Percentiles rank a stretch among this genome's conserved stretches.
phyloP scores from a whole-genome alignment of 495 filamentous ascomycete genomes.

The Aspergillus conjunctus region DNA sequence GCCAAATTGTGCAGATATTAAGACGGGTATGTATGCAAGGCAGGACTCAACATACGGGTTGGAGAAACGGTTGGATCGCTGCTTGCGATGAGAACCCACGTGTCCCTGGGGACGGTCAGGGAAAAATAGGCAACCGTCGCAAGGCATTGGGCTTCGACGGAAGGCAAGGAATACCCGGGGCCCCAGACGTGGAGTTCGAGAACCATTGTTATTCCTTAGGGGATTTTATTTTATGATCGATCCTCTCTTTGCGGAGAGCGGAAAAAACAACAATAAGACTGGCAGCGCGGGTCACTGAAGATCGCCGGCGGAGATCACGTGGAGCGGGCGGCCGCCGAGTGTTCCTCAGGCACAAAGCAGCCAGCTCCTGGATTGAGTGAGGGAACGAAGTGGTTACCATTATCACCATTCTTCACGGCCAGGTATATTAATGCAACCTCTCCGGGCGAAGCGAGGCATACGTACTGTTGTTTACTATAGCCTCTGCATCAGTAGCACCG shows the following conservation, averaged over 20 bases:
- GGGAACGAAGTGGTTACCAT: no score
- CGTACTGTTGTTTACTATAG: no score
- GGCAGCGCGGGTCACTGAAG: background rate
- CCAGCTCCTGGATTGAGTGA: background rate
- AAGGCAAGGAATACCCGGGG: slow-evolving; percentile 82
- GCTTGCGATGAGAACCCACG: slow-evolving; percentile 76
- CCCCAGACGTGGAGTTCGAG: slow-evolving; percentile 91
- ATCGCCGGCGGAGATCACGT: slow-evolving; percentile 12
- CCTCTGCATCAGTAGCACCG: no score
- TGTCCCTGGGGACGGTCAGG: slow-evolving; percentile 53
- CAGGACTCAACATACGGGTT: slow-evolving; percentile 59
- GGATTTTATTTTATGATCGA: slow-evolving; percentile 7
- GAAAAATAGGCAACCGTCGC: slow-evolving; percentile 73
- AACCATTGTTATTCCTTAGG: slow-evolving; percentile 44
- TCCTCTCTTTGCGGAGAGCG: background rate
- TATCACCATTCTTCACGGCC: no score
- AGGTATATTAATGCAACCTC: no score
- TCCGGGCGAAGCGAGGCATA: no score
- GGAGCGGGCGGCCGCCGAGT: background rate
- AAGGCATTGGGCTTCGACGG: slow-evolving; percentile 86
- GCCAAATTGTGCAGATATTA: slow-evolving; percentile 16
- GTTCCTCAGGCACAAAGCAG: slow-evolving; percentile 5
- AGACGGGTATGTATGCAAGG: slow-evolving; percentile 11
- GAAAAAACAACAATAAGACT: background rate
- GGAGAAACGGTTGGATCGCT: slow-evolving; percentile 76